These are phyloP conservation scores for Thermochaetoides thermophila DNA, from an alignment of 495 filamentous ascomycete species.

Conservation along the genomic window DNA sequence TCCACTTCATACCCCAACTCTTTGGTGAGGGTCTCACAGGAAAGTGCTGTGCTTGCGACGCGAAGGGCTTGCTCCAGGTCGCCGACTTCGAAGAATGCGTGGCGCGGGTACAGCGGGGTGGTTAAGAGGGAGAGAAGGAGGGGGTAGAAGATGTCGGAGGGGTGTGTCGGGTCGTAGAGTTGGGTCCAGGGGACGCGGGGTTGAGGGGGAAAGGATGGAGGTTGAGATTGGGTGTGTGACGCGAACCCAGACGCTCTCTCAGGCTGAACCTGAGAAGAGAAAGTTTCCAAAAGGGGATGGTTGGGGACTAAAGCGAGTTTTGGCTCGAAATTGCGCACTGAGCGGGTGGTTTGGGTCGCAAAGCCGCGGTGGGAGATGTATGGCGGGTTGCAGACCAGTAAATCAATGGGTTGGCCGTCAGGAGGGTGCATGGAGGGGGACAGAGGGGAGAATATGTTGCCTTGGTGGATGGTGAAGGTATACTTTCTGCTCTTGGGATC, in stretches of 20 bases:
- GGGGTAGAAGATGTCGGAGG: conserved; percentile 48
- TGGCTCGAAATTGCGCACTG: conserved; percentile 71
- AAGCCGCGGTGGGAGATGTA: conserved; percentile 61
- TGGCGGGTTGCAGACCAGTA: conserved; percentile 83
- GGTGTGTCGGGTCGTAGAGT: too few relatives aligned
- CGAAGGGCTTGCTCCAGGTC: conserved; percentile 43
- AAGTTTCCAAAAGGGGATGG: too few relatives aligned
- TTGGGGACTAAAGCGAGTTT: conserved; percentile 60
- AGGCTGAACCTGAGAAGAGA: too few relatives aligned
- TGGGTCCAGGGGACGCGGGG: too few relatives aligned
- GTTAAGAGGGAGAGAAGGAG: conserved; percentile 33
- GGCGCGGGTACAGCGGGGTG: too few relatives aligned
- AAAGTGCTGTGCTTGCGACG: too few relatives aligned
- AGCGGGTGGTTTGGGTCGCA: conserved; percentile 41
- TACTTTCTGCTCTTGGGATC: too few relatives aligned
- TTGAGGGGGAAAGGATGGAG: conserved; percentile 13
- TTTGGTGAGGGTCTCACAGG: too few relatives aligned
- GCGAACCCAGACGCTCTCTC: too few relatives aligned
- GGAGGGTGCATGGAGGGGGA: neutral
- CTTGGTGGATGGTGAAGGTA: conserved; percentile 33
- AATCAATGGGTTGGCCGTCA: conserved; percentile 30
- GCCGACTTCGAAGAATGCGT: conserved; percentile 45
- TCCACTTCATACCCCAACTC: conserved; percentile 3
- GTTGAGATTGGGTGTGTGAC: too few relatives aligned
- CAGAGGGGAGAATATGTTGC: conserved; percentile 37